Evolutionary conservation across 2,329 filamentous ascomycete genomes (phyloP).

Genomic region (Catunica adiposa): DNA sequence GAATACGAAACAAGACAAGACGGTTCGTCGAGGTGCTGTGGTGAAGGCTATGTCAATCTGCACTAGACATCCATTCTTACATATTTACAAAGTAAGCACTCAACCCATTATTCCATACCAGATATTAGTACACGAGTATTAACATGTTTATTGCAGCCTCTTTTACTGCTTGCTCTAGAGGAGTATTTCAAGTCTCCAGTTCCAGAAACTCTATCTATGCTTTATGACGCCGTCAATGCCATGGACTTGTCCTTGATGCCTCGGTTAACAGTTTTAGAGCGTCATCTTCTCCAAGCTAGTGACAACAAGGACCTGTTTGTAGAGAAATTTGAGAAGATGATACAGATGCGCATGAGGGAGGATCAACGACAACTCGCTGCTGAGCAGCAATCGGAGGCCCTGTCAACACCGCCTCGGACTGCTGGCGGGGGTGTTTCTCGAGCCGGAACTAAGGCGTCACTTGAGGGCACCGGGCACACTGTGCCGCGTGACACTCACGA

Average conservation of each 20-base stretch:
- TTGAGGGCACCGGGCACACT: slow-evolving; percentile 49
- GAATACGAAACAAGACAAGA: slow-evolving; percentile 93
- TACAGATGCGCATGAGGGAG: slow-evolving; percentile 61
- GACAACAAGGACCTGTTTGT: slow-evolving; percentile 94
- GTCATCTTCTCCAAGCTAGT: slow-evolving; percentile 70
- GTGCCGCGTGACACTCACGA: slow-evolving; percentile 92
- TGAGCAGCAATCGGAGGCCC: slow-evolving; percentile 24
- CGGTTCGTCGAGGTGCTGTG: slow-evolving; percentile 78
- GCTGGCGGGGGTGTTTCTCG: slow-evolving; percentile 24
- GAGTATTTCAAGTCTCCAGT: slow-evolving; percentile 92
- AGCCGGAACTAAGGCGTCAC: slow-evolving; percentile 45
- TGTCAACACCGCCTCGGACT: slow-evolving; percentile 27
- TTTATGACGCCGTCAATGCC: slow-evolving; percentile 84
- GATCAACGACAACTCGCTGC: slow-evolving; percentile 32
- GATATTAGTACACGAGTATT: not conserved
- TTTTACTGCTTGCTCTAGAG: slow-evolving; percentile 77
- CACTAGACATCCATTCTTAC: slow-evolving; percentile 88
- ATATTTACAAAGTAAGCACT: slow-evolving; percentile 78
- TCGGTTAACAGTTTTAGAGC: slow-evolving; percentile 64
- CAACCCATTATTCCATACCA: not conserved
- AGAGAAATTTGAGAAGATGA: slow-evolving; percentile 93
- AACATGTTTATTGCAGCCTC: slow-evolving; percentile 37
- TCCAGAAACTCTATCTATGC: slow-evolving; percentile 67
- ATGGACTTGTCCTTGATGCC: slow-evolving; percentile 97
- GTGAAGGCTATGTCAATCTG: slow-evolving; percentile 99